Evolutionary conservation across 2,329 filamentous ascomycete species (phyloP).

Genomic region (Colletotrichum sp.): DNA sequence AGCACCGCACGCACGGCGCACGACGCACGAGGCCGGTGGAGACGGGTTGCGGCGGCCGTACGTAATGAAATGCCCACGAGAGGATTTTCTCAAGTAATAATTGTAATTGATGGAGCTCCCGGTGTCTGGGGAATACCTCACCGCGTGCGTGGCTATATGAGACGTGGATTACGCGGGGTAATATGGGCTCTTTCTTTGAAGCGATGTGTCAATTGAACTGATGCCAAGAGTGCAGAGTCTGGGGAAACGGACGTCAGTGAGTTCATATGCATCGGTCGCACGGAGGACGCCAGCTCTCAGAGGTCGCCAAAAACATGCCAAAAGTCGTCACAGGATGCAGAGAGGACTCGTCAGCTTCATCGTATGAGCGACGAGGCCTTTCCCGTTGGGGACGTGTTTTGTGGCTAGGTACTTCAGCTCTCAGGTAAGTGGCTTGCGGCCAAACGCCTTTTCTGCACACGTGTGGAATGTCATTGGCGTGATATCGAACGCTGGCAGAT

Average conservation of each 20-base stretch:
- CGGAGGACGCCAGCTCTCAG: not conserved
- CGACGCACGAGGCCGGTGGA: not conserved
- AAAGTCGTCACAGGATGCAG: not conserved
- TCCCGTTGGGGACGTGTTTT: not conserved
- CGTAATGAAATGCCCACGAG: conserved; percentile 4
- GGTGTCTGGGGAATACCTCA: not conserved
- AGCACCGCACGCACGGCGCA: not conserved
- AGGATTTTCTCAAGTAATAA: conserved; percentile 19
- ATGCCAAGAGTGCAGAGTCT: not conserved
- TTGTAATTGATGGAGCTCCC: conserved; percentile 13
- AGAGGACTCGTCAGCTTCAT: not conserved
- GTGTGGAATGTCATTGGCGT: not conserved
- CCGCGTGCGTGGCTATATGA: not conserved
- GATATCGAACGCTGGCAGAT: not conserved
- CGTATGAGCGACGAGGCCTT: not conserved
- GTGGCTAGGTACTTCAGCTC: not conserved
- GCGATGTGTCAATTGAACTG: not conserved
- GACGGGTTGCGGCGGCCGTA: not conserved
- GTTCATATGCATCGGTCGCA: not conserved
- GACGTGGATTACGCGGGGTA: conserved; percentile 20
- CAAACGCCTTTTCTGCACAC: not conserved
- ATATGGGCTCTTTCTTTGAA: not conserved
- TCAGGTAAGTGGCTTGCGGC: not conserved
- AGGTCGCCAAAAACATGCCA: not conserved
- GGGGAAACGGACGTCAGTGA: not conserved